Percentiles rank a stretch among this genome's conserved stretches.
phyloP scores from a whole-genome alignment of 163 green algal species.

The Coccomyxa subellipsoidea region DNA sequence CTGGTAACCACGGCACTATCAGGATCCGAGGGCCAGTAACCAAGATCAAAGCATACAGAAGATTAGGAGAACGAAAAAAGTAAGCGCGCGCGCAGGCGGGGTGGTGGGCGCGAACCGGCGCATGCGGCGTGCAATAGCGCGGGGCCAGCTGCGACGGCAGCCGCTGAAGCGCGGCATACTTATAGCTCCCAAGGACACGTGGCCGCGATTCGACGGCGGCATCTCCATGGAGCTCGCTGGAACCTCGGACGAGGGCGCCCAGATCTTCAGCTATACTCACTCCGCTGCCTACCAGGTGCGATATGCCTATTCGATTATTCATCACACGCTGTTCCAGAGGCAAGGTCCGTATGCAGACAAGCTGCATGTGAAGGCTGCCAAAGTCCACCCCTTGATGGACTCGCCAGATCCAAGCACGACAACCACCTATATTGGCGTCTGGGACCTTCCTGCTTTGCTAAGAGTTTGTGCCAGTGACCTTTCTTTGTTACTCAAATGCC shows the following conservation, averaged over 20 bases:
- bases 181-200: slow-evolving; percentile 39
- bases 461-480: no score
- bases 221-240: slow-evolving; percentile 29
- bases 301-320: background rate
- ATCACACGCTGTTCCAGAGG: no score
- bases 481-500: no score
- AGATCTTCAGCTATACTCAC: slow-evolving; percentile 31
- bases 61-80: background rate
- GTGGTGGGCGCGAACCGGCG: background rate
- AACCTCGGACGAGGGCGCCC: slow-evolving; percentile 15
- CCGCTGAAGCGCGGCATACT: slow-evolving; percentile 33
- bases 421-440: no score
- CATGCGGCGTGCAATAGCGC: background rate
- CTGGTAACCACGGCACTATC: no score
- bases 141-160: slow-evolving; percentile 31
- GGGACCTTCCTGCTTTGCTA: no score
- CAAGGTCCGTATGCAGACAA: no score
- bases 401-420: no score
- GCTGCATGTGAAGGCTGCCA: no score
- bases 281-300: slow-evolving; percentile 34
- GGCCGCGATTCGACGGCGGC: slow-evolving; percentile 38
- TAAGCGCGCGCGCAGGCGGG: background rate
- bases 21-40: background rate
- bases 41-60: background rate
- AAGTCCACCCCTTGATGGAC: no score